Base-by-base conservation (phyloP, 495 filamentous ascomycete genomes). In the Pyrenula massariospora region DNA sequence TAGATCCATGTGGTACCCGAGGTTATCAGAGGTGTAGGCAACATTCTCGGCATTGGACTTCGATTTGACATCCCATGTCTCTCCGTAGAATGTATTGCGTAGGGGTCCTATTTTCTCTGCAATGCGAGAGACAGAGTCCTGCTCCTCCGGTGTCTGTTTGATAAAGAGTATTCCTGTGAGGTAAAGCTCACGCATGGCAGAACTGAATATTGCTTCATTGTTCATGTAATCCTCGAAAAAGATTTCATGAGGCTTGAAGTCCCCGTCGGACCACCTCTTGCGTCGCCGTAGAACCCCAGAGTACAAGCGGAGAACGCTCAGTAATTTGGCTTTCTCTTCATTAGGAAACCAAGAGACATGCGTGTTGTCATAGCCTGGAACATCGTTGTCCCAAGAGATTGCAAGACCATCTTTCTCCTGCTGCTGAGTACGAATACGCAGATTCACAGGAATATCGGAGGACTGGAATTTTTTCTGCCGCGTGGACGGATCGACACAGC, bases 1-100 rank as follows among this genome's bases (percentile, higher is more conserved):
- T 24, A 96, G 78, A 63, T 97, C 92, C 85, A 95, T 92, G 68
- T 97, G 92, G 42, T 93, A 81, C 19, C 86, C 87, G 1, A 96
- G 81, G 60, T 81, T 81, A 49, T 83, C 73, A 64, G 73, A 81
- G 2, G 91, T 96, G 71, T 97, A 95, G 12, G 92, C 92, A 8
- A 97, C 84, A 62, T 97, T 97, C 65, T 88, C 89, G 48, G 90
- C 87, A 50, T 84, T 59, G 1, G 86, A 82, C 25, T 90, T 83
- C 10, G 77, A 84, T 54, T 77, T 81, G 23, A 97, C 91, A 69
- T 96, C 88, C 87, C 89, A 96, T 1, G 89, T 95, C 49, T 70
- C 67, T 25, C 92, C 92, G 70, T 96, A 96, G 65, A 97, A 93
- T 15, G 89, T 87, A 59, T 87, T 81, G 54, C 88, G 83, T 11